Evolutionary conservation across 176 grass and related monocot genomes (phyloP).

Genomic region (Tillandsia leiboldiana): DNA sequence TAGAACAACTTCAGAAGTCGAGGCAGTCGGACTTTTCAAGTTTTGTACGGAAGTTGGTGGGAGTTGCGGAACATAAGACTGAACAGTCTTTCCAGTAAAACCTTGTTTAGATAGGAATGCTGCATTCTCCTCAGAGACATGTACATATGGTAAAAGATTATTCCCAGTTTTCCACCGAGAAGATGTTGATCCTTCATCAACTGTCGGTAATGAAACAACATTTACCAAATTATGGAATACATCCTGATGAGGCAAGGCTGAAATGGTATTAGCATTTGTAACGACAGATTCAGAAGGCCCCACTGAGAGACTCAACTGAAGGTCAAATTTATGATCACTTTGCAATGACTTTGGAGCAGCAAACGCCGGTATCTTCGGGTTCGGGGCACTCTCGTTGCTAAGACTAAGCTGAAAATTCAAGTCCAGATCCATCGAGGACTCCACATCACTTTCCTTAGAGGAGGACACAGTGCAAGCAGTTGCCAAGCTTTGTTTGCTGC

Average conservation of each 20-base stretch:
- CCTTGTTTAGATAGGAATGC: slow-evolving; percentile 15
- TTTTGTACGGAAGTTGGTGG: slow-evolving; percentile 18
- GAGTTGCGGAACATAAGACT: slow-evolving; percentile 9
- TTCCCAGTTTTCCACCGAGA: slow-evolving; percentile 50
- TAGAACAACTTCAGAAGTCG: slow-evolving; percentile 29
- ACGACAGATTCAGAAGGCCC: slow-evolving; percentile 58
- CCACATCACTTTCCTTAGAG: slow-evolving; percentile 44
- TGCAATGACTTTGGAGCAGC: slow-evolving; percentile 29
- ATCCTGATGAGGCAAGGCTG: slow-evolving; percentile 16
- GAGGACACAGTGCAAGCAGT: slow-evolving; percentile 51
- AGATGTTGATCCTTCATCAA: slow-evolving; percentile 86
- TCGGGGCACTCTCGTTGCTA: slow-evolving; percentile 39
- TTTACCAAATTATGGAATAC: slow-evolving; percentile 21
- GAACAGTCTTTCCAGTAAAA: slow-evolving; percentile 13
- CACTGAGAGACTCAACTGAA: slow-evolving; percentile 53
- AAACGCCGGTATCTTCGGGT: slow-evolving; percentile 30
- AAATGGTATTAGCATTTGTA: slow-evolving; percentile 27
- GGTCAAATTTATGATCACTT: slow-evolving; percentile 35
- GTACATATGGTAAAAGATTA: slow-evolving; percentile 48
- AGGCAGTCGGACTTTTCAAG: slow-evolving; percentile 28
- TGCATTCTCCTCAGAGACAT: slow-evolving; percentile 17
- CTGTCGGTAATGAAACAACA: slow-evolving; percentile 38
- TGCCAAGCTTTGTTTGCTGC: slow-evolving; percentile 53
- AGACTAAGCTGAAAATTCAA: slow-evolving; percentile 55
- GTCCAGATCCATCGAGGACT: slow-evolving; percentile 51